A percentile compares a stretch with the other conserved stretches of the same genome.
Conservation (phyloP, 2,329 filamentous ascomycete species). For the Colletotrichum eremochloae region DNA sequence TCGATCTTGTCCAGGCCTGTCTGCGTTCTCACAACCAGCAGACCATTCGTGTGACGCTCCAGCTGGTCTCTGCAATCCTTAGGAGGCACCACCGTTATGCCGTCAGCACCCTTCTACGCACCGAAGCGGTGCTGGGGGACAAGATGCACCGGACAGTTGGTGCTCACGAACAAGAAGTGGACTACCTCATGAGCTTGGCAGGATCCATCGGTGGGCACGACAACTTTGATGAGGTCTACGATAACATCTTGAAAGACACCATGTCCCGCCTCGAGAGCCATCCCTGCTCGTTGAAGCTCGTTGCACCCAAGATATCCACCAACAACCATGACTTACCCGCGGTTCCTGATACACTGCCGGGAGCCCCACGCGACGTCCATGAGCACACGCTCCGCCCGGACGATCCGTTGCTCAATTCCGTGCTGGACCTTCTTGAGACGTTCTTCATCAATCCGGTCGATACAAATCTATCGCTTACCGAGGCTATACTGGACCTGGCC, state of each 20-base stretch:
- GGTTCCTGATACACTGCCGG: conserved; percentile 68
- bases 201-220: conserved; percentile 76
- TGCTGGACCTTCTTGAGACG: conserved; percentile 77
- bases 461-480: conserved; percentile 89
- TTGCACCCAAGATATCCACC: conserved; percentile 70
- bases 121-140: conserved; percentile 68
- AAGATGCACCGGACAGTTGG: conserved; percentile 75
- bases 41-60: conserved; percentile 89
- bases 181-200: conserved; percentile 77
- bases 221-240: conserved; percentile 80
- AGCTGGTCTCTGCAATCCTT: conserved; percentile 87
- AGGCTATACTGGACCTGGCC: conserved; percentile 84
- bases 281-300: conserved; percentile 77
- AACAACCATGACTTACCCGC: conserved; percentile 70
- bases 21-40: conserved; percentile 87
- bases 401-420: conserved; percentile 74
- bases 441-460: conserved; percentile 95
- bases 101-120: conserved; percentile 79
- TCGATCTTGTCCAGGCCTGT: conserved; percentile 90
- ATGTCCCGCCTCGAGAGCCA: conserved; percentile 78
- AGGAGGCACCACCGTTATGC: conserved; percentile 91
- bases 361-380: conserved; percentile 71
- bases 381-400: conserved; percentile 73
- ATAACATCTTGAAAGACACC: conserved; percentile 78
- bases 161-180: conserved; percentile 80